These are phyloP conservation scores for Protomyces inouyei DNA, from an alignment of 1,139 yeast genomes.

Conservation along the genomic window DNA sequence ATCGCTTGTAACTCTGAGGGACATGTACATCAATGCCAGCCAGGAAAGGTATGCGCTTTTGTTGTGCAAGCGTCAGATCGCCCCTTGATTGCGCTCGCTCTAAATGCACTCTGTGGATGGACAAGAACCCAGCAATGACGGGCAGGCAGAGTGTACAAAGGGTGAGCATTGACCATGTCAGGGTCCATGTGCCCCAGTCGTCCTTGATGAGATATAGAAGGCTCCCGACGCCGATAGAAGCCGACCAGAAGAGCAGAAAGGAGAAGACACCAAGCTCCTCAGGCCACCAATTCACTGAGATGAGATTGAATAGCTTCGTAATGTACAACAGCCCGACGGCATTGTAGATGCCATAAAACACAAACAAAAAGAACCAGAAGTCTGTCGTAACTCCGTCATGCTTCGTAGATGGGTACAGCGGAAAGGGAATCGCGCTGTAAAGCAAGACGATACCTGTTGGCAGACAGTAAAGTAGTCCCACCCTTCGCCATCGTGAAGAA, in stretches of 20 bases:
- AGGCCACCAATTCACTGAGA: slow-evolving; percentile 31
- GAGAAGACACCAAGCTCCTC: slow-evolving; percentile 27
- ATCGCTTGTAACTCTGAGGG: slow-evolving; percentile 28
- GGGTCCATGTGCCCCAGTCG: slow-evolving; percentile 25
- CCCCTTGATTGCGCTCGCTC: background rate
- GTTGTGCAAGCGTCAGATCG: background rate
- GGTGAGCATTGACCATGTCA: slow-evolving; percentile 30
- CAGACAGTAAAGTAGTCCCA: slow-evolving; percentile 8
- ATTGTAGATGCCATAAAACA: slow-evolving; percentile 31
- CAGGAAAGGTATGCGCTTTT: background rate
- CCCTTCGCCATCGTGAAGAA: slow-evolving; percentile 13
- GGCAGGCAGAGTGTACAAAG: slow-evolving; percentile 28
- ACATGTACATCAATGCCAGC: background rate
- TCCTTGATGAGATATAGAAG: slow-evolving; percentile 10
- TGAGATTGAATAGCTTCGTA: slow-evolving; percentile 30
- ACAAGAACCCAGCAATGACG: slow-evolving; percentile 10
- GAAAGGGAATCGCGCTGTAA: slow-evolving; percentile 20
- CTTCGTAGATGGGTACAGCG: background rate
- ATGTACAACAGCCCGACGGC: slow-evolving; percentile 31
- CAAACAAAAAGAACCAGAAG: slow-evolving; percentile 30
- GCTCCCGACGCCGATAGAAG: slow-evolving; percentile 29
- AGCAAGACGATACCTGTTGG: slow-evolving; percentile 20
- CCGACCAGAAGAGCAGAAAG: slow-evolving; percentile 29
- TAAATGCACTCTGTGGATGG: slow-evolving; percentile 1
- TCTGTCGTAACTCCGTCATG: slow-evolving; percentile 8